These are phyloP conservation scores for Strobilomyces dryophilus DNA, from an alignment of 768 basidiomycete species.

Conservation along the genomic window DNA sequence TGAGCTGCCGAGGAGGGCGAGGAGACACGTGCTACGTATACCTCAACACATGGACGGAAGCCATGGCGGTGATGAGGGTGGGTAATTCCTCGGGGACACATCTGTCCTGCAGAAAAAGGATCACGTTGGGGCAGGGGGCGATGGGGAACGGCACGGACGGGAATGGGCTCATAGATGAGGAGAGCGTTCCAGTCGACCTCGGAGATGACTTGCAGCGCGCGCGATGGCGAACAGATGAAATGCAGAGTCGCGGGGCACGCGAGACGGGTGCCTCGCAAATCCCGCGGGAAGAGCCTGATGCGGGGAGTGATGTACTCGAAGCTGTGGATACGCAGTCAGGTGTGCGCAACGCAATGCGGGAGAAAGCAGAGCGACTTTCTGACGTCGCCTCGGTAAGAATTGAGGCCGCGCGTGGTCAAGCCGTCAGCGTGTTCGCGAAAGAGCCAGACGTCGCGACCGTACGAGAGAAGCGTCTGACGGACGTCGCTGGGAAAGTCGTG, in stretches of 20 bases:
- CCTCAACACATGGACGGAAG: conserved; percentile 66
- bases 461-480: conserved; percentile 50
- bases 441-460: conserved; percentile 75
- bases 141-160: conserved; percentile 43
- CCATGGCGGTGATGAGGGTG: conserved; percentile 56
- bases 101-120: conserved; percentile 46
- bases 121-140: not conserved
- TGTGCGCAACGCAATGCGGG: conserved; percentile 1
- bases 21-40: conserved; percentile 22
- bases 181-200: conserved; percentile 69
- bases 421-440: conserved; percentile 56
- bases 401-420: conserved; percentile 69
- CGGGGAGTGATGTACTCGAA: conserved; percentile 77
- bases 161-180: conserved; percentile 83
- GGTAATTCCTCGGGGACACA: conserved; percentile 78
- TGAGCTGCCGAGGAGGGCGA: conserved; percentile 3
- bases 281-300: conserved; percentile 64
- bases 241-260: conserved; percentile 56
- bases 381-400: conserved; percentile 68
- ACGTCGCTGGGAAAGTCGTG: conserved; percentile 65
- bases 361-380: conserved; percentile 47
- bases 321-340: conserved; percentile 35
- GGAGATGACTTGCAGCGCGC: conserved; percentile 62
- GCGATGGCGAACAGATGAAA: conserved; percentile 79
- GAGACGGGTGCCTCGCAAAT: conserved; percentile 55